These are phyloP conservation scores for Syncephalastrum monosporum DNA, from an alignment of 371 early-diverging fungal species.

Conservation along the genomic window DNA sequence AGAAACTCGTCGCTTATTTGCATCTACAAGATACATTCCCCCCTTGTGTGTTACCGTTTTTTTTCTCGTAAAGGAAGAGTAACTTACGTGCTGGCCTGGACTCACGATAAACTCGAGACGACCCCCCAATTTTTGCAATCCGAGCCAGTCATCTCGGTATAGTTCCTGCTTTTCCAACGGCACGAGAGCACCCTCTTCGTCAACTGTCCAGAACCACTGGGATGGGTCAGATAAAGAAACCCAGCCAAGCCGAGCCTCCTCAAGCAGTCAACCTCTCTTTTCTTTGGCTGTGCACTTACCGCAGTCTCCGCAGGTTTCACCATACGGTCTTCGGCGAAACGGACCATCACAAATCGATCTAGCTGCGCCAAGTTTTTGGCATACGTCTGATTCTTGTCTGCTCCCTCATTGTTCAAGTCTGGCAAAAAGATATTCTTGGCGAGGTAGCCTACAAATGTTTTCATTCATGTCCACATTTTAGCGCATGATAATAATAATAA, in stretches of 20 bases:
- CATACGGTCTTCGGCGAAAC: conserved; percentile 76
- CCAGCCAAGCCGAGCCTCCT: conserved; percentile 1
- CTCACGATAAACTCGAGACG: conserved; percentile 61
- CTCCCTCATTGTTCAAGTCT: conserved; percentile 80
- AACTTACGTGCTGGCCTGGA: conserved; percentile 74
- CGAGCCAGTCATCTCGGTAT: conserved; percentile 74
- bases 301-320: conserved; percentile 78
- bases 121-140: conserved; percentile 51
- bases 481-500: too few relatives aligned
- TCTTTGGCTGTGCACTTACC: conserved; percentile 36
- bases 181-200: conserved; percentile 48
- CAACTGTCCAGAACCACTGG: conserved; percentile 79
- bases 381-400: conserved; percentile 55
- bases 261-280: neutral
- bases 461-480: conserved; percentile 3
- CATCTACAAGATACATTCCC: conserved; percentile 41
- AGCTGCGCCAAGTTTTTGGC: conserved; percentile 53
- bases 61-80: neutral
- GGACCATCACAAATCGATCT: conserved; percentile 74
- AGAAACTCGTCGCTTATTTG: conserved; percentile 57
- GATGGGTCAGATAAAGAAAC: conserved; percentile 5
- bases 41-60: neutral
- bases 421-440: conserved; percentile 80
- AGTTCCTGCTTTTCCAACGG: conserved; percentile 56
- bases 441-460: conserved; percentile 55